Evolutionary conservation across 768 basidiomycete species (phyloP).

Genomic region (Amanita rubescens): DNA sequence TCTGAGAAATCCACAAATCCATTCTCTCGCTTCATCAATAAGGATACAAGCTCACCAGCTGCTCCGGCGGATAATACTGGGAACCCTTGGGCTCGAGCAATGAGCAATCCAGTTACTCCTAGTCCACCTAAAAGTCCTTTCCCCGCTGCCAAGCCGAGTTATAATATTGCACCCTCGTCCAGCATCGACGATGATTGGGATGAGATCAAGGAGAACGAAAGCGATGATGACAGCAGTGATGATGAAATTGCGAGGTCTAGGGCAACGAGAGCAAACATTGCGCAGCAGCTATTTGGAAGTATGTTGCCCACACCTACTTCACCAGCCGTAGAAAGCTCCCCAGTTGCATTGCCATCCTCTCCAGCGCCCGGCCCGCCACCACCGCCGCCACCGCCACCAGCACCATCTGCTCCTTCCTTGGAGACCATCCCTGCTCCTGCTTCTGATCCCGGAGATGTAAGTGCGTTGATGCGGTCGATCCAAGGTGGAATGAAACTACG

Average conservation of each 20-base stretch:
- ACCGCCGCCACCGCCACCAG: constrained; percentile 26
- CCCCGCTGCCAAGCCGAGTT: constrained; percentile 47
- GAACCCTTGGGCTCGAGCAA: constrained; percentile 61
- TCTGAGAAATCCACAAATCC: constrained; percentile 67
- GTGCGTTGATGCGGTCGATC: constrained; percentile 73
- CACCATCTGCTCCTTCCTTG: constrained; percentile 18
- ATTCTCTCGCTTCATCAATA: constrained; percentile 60
- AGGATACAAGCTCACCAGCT: constrained; percentile 30
- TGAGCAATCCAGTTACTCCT: constrained; percentile 28
- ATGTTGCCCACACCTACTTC: constrained; percentile 60
- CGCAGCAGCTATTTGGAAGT: constrained; percentile 70
- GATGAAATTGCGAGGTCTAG: constrained; percentile 71
- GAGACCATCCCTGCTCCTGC: constrained; percentile 27
- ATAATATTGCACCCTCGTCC: constrained; percentile 53
- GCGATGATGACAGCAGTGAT: constrained; percentile 64
- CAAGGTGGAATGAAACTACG: constrained; percentile 65
- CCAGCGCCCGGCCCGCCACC: constrained; percentile 22
- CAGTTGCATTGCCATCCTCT: constrained; percentile 31
- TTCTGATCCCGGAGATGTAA: constrained; percentile 39
- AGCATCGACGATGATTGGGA: constrained; percentile 68
- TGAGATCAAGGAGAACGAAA: constrained; percentile 66
- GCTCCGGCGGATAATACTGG: constrained; percentile 38
- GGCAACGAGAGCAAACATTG: constrained; percentile 60
- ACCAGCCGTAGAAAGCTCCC: constrained; percentile 40
- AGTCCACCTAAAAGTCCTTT: constrained; percentile 44